These are phyloP conservation scores for Astragalus membranaceus DNA, from an alignment of 306 rosid genomes.

Conservation along the genomic window DNA sequence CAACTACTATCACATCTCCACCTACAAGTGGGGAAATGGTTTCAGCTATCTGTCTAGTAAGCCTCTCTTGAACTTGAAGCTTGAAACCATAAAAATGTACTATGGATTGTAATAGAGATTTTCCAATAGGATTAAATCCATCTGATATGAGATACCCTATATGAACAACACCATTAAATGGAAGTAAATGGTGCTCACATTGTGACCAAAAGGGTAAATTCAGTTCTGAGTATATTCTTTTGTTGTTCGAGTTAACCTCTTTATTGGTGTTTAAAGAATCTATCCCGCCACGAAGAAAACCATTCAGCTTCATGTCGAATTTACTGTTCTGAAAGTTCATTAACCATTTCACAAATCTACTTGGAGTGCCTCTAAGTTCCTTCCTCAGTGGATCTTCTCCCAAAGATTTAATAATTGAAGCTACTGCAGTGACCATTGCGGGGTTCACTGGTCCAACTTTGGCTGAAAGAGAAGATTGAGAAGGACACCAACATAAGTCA, in stretches of 20 bases:
- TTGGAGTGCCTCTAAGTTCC: slow-evolving; percentile 80
- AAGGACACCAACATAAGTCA: slow-evolving; percentile 69
- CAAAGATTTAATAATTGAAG: slow-evolving; percentile 68
- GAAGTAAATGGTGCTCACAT: slow-evolving; percentile 95
- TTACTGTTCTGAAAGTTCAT: slow-evolving; percentile 61
- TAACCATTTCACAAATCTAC: slow-evolving; percentile 73
- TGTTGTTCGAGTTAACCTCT: slow-evolving; percentile 25
- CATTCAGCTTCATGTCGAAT: slow-evolving; percentile 62
- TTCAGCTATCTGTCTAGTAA: slow-evolving; percentile 95
- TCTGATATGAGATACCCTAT: slow-evolving; percentile 50
- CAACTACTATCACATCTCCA: slow-evolving; percentile 85
- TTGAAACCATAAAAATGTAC: slow-evolving; percentile 85
- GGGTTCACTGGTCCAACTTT: slow-evolving; percentile 35
- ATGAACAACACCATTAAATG: slow-evolving; percentile 89
- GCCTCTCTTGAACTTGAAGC: slow-evolving; percentile 98
- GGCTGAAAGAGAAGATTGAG: slow-evolving; percentile 33
- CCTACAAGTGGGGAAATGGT: slow-evolving; percentile 60
- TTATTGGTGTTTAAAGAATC: slow-evolving; percentile 25
- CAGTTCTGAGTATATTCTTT: slow-evolving; percentile 43
- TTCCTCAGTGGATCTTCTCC: slow-evolving; percentile 88
- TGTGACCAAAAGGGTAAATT: slow-evolving; percentile 83
- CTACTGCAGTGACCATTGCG: slow-evolving; percentile 55
- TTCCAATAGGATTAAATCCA: slow-evolving; percentile 49
- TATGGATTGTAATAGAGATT: slow-evolving; percentile 63
- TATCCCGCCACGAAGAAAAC: slow-evolving; percentile 33